phyloP scores from a whole-genome alignment of 495 filamentous ascomycete genomes.

The Podospora tetraspora region DNA sequence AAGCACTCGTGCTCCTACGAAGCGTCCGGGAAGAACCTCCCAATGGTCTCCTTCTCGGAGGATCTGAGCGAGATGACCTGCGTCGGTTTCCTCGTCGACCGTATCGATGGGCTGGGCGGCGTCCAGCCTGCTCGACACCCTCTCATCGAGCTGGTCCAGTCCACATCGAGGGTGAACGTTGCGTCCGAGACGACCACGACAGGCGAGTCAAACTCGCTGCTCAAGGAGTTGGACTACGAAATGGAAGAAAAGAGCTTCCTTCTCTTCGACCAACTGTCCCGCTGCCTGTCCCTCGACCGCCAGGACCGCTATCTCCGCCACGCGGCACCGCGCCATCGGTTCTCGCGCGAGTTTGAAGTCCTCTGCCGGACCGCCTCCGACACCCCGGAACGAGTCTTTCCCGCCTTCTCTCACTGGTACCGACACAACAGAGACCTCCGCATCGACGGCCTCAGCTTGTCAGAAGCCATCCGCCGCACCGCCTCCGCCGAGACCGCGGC shows the following conservation, averaged over 20 bases:
- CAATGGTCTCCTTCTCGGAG: constrained; percentile 3
- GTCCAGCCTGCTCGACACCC: neutral
- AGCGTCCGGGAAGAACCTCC: neutral
- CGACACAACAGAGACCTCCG: constrained; percentile 5
- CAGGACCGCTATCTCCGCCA: constrained; percentile 1
- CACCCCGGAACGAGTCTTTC: neutral
- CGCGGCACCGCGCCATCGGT: neutral
- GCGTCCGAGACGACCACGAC: neutral
- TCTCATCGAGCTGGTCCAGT: neutral
- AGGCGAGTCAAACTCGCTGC: no score
- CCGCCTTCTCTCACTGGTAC: constrained; percentile 4
- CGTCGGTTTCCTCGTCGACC: neutral
- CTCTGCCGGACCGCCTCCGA: neutral
- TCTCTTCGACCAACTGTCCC: neutral
- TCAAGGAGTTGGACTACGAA: neutral
- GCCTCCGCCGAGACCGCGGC: neutral
- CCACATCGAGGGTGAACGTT: neutral
- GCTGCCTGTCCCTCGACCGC: constrained; percentile 8
- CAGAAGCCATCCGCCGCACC: neutral
- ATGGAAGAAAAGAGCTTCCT: neutral
- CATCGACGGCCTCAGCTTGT: constrained; percentile 1
- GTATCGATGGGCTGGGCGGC: constrained; percentile 1
- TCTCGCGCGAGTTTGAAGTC: neutral
- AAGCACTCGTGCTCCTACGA: neutral
- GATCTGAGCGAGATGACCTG: neutral